A percentile compares a stretch with the other conserved stretches of the same genome.
phyloP scores from a whole-genome alignment of 805 yeast species.

The Myxozyma neotropica region DNA sequence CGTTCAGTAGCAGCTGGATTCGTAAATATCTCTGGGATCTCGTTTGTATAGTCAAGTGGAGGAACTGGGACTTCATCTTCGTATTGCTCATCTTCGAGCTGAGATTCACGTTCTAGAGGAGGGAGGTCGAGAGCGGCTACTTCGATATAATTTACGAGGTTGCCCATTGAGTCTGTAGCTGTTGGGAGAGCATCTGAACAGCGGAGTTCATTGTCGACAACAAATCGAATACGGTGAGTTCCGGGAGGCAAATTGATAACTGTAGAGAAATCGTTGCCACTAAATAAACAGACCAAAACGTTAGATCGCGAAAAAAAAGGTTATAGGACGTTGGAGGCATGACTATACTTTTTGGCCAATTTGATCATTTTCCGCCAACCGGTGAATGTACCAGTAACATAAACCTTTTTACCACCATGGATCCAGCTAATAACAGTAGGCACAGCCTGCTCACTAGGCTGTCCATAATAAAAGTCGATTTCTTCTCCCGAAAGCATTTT shows the following conservation, averaged over 20 bases:
- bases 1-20: constrained; percentile 47
- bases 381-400: constrained; percentile 95
- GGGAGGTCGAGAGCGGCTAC: constrained; percentile 45
- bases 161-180: constrained; percentile 96
- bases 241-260: constrained; percentile 83
- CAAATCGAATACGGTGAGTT: constrained; percentile 89
- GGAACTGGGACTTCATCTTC: constrained; percentile 28
- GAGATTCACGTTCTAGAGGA: constrained; percentile 31
- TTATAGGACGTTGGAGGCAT: too few relatives aligned
- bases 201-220: constrained; percentile 88
- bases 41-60: constrained; percentile 42
- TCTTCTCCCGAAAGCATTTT: constrained; percentile 43
- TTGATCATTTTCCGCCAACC: constrained; percentile 99
- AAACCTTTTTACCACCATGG: constrained; percentile 94
- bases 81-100: constrained; percentile 30
- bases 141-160: constrained; percentile 88
- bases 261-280: constrained; percentile 54
- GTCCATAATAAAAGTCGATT: constrained; percentile 37
- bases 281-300: too few relatives aligned
- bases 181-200: constrained; percentile 90
- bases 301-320: too few relatives aligned
- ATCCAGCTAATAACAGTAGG: constrained; percentile 84
- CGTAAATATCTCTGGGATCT: constrained; percentile 49
- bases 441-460: constrained; percentile 29
- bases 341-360: constrained; percentile 43